A percentile compares a stretch with the other conserved stretches of the same genome.
These are phyloP conservation scores for Rubroboletus satanas DNA, from an alignment of 768 basidiomycete species.

Conservation along the genomic window DNA sequence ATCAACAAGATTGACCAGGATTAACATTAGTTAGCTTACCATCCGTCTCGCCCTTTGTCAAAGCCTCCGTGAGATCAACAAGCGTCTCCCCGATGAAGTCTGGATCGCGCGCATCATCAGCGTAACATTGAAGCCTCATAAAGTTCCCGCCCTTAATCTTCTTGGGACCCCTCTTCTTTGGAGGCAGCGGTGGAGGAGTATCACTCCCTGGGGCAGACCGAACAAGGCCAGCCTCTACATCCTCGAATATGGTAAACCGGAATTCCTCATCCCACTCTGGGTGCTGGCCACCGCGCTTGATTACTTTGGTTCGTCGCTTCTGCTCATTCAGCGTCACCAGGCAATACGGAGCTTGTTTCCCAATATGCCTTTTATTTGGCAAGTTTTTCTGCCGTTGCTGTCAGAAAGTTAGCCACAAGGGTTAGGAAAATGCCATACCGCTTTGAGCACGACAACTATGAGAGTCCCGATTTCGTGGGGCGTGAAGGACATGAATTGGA, in stretches of 20 bases:
- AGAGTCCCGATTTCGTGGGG: slow-evolving; percentile 86
- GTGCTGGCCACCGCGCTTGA: slow-evolving; percentile 96
- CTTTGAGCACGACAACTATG: slow-evolving; percentile 90
- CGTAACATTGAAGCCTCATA: slow-evolving; percentile 85
- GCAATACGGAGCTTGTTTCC: slow-evolving; percentile 98
- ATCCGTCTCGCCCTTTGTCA: slow-evolving; percentile 96
- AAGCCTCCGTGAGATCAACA: slow-evolving; percentile 83
- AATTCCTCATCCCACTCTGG: slow-evolving; percentile 99
- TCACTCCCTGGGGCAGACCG: slow-evolving; percentile 39
- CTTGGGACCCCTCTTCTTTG: slow-evolving; percentile 49
- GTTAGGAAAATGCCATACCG: slow-evolving; percentile 52
- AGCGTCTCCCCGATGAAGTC: slow-evolving; percentile 90
- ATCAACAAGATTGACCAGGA: slow-evolving; percentile 12
- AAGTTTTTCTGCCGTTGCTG: slow-evolving; percentile 64
- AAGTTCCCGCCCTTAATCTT: slow-evolving; percentile 67
- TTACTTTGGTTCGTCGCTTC: slow-evolving; percentile 85
- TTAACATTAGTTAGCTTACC: slow-evolving; percentile 49
- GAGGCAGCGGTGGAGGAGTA: slow-evolving; percentile 66
- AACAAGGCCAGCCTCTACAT: slow-evolving; percentile 52
- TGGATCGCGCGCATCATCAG: slow-evolving; percentile 93
- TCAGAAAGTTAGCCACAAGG: slow-evolving; percentile 13
- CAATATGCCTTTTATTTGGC: slow-evolving; percentile 87
- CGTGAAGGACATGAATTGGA: slow-evolving; percentile 49
- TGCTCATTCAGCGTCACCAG: slow-evolving; percentile 73
- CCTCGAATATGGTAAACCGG: slow-evolving; percentile 86